Evolutionary conservation across 2,329 filamentous ascomycete genomes (phyloP).

Genomic region (Fusarium sp.): DNA sequence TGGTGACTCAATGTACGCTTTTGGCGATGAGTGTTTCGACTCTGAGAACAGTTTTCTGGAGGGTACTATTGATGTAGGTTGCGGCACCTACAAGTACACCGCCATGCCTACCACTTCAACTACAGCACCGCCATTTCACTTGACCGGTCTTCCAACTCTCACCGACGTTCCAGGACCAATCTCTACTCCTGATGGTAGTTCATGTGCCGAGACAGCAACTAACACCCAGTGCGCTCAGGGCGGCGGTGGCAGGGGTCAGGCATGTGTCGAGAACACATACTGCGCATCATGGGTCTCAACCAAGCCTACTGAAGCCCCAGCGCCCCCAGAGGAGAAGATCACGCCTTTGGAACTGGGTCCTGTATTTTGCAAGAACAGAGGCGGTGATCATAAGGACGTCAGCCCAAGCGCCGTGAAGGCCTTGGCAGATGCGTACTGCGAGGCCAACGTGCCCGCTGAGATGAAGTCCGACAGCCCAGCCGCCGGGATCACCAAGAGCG

Average conservation of each 20-base stretch:
- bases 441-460: neutral
- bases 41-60: neutral
- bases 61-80: neutral
- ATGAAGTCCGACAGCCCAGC: neutral
- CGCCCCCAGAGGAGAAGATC: neutral
- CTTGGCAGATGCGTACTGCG: neutral
- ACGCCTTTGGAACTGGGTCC: neutral
- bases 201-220: neutral
- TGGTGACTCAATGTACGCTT: neutral
- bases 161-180: neutral
- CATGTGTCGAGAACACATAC: conserved; percentile 2
- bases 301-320: neutral
- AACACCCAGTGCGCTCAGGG: neutral
- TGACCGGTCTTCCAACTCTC: neutral
- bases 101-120: neutral
- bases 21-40: neutral
- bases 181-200: neutral
- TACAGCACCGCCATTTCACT: neutral
- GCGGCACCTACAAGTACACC: neutral
- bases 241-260: neutral
- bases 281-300: neutral
- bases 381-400: neutral
- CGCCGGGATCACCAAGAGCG: neutral
- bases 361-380: neutral
- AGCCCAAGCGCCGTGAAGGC: neutral